These are phyloP conservation scores for Entomortierella beljakovae DNA, from an alignment of 192 early-diverging fungal species.

Conservation along the genomic window DNA sequence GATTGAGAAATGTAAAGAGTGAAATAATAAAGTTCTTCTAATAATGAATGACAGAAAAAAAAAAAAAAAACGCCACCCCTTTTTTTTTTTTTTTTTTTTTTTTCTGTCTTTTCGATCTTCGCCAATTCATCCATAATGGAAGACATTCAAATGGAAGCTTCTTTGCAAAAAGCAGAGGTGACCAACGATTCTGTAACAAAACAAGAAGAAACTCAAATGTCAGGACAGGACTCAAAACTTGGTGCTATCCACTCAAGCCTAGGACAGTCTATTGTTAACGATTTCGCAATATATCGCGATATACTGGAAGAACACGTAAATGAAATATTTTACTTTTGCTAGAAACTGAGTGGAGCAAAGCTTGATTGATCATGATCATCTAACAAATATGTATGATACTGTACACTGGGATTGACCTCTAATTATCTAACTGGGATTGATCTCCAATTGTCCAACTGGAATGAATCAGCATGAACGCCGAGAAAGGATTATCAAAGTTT, in stretches of 20 bases:
- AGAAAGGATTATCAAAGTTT: conserved; percentile 47
- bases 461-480: conserved; percentile 28
- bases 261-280: conserved; percentile 19
- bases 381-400: no score
- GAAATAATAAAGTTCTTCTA: not conserved
- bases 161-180: no score
- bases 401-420: no score
- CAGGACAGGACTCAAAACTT: not conserved
- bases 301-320: conserved; percentile 52
- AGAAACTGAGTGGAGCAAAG: no score
- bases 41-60: no score
- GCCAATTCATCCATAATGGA: not conserved
- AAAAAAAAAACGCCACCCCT: not conserved
- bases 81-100: not conserved
- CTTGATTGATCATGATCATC: no score
- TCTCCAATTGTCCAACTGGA: no score
- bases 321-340: not conserved
- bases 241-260: conserved; percentile 17
- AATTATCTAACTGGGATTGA: no score
- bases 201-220: not conserved
- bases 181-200: conserved; percentile 6
- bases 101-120: not conserved
- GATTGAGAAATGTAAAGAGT: conserved; percentile 2
- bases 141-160: conserved; percentile 40
- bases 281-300: conserved; percentile 43